Evolutionary conservation across 148 eudicot genomes (phyloP).

Genomic region (Diospyros lotus): DNA sequence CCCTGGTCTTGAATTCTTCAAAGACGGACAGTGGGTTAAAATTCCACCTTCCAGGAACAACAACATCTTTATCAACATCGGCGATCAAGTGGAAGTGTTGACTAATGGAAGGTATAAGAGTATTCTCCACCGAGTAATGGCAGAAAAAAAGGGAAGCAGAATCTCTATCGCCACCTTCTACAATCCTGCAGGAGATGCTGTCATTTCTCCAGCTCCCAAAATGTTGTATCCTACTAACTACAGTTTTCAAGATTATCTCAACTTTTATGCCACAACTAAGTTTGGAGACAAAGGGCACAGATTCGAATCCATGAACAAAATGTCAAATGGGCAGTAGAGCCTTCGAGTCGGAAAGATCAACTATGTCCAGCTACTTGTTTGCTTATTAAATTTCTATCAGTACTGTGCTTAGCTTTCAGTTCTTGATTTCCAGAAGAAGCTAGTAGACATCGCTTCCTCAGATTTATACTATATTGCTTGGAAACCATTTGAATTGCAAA

Average conservation of each 20-base stretch:
- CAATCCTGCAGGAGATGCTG: conserved; percentile 71
- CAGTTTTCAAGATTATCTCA: conserved; percentile 61
- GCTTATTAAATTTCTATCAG: background rate
- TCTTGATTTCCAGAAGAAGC: conserved; percentile 15
- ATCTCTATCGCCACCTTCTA: conserved; percentile 84
- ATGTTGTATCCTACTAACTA: conserved; percentile 47
- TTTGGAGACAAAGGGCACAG: conserved; percentile 59
- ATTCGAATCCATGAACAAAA: conserved; percentile 57
- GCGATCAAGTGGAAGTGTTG: conserved; percentile 76
- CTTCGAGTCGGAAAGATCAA: conserved; percentile 10
- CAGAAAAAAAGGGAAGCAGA: conserved; percentile 60
- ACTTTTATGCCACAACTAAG: conserved; percentile 57
- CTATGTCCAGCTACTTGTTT: conserved; percentile 1
- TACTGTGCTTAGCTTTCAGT: conserved; percentile 1
- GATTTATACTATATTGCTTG: background rate
- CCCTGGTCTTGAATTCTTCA: conserved; percentile 76
- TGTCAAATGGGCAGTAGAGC: conserved; percentile 22
- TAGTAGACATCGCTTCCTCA: conserved; percentile 23
- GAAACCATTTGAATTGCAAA: background rate
- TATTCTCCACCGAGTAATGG: conserved; percentile 61
- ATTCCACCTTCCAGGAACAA: conserved; percentile 78
- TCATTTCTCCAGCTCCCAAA: conserved; percentile 53
- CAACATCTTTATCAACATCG: conserved; percentile 66
- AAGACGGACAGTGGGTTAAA: conserved; percentile 67
- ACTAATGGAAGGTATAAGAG: conserved; percentile 78